These are phyloP conservation scores for Penicillium sp. DNA, from an alignment of 2,329 filamentous ascomycete species.

Conservation along the genomic window DNA sequence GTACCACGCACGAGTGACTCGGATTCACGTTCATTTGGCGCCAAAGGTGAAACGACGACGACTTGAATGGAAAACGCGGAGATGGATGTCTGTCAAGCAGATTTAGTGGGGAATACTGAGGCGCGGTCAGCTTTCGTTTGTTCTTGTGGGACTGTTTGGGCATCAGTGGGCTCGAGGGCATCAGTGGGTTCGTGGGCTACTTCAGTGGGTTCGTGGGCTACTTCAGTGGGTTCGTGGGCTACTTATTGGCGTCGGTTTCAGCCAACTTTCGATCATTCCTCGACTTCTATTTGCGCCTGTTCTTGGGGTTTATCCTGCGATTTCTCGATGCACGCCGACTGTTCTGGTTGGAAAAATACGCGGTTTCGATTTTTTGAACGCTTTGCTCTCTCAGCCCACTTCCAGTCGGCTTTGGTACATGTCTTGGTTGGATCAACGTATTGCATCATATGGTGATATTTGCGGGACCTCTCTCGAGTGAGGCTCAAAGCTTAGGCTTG, in stretches of 20 bases:
- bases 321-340: conserved; percentile 7
- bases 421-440: conserved; percentile 11
- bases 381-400: conserved; percentile 9
- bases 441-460: conserved; percentile 31
- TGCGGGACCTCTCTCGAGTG: conserved; percentile 85
- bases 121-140: conserved; percentile 11
- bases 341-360: conserved; percentile 10
- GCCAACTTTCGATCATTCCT: conserved; percentile 13
- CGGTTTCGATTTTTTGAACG: conserved; percentile 10
- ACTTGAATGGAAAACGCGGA: conserved; percentile 29
- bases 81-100: conserved; percentile 17
- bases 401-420: not conserved
- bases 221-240: conserved; percentile 18
- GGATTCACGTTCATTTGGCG: conserved; percentile 15
- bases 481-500: conserved; percentile 94
- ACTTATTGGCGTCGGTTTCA: conserved; percentile 2
- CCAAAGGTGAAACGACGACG: conserved; percentile 14
- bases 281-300: conserved; percentile 13
- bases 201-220: not conserved
- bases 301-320: not conserved
- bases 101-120: conserved; percentile 12
- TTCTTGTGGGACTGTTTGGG: conserved; percentile 14
- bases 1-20: conserved; percentile 73
- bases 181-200: conserved; percentile 13
- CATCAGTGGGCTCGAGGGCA: not conserved